These are phyloP conservation scores for Silene latifolia DNA, from an alignment of 148 eudicot genomes.

Conservation along the genomic window DNA sequence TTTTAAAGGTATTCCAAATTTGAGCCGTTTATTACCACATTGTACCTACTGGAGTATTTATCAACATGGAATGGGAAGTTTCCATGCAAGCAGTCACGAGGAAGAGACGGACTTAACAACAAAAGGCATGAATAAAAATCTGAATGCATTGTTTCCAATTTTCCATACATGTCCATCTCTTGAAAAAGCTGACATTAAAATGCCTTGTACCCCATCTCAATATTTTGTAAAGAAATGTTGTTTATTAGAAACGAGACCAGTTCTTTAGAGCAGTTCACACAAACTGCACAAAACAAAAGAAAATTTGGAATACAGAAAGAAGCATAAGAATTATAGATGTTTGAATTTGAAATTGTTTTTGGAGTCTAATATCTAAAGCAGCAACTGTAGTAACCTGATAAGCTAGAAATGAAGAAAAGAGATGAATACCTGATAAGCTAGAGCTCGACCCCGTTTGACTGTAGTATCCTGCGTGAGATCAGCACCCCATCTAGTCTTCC, in stretches of 20 bases:
- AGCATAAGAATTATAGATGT: not conserved
- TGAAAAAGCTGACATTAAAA: slow-evolving; percentile 1
- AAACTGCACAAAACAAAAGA: not conserved
- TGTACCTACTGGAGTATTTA: not conserved
- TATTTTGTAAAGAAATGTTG: slow-evolving; percentile 11
- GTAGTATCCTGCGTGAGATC: slow-evolving; percentile 73
- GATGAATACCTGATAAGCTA: slow-evolving; percentile 78
- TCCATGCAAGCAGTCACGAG: slow-evolving; percentile 57
- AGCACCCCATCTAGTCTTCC: slow-evolving; percentile 93
- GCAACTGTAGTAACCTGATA: not conserved
- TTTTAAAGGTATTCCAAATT: not conserved
- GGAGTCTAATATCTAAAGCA: not conserved
- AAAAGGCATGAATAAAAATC: slow-evolving; percentile 28
- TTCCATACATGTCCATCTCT: slow-evolving; percentile 1
- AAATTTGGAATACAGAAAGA: not conserved
- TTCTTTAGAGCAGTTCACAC: not conserved
- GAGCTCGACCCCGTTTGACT: slow-evolving; percentile 71
- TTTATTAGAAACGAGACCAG: not conserved
- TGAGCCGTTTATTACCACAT: not conserved
- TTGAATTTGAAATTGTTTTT: not conserved
- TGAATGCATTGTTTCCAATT: slow-evolving; percentile 12
- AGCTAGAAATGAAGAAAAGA: slow-evolving; percentile 3
- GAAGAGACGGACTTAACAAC: slow-evolving; percentile 44
- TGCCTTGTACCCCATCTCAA: slow-evolving; percentile 28
- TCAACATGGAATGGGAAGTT: slow-evolving; percentile 26